Conservation (phyloP, 495 filamentous ascomycete species). For the Penicillium ucsense region DNA sequence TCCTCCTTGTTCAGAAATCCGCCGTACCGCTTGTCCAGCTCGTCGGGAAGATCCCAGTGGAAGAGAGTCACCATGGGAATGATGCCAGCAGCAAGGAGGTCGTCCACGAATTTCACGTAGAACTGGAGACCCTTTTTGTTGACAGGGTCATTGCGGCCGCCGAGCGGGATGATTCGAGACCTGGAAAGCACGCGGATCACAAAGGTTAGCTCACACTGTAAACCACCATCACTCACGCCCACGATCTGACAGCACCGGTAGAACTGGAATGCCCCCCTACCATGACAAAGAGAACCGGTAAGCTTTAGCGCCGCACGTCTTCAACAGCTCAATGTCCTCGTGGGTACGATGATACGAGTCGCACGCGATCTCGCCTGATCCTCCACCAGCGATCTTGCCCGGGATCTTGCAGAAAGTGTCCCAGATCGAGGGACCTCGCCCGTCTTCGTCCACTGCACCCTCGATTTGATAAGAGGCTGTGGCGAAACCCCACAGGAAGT, state of each 20-base stretch:
- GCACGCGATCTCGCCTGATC: conserved; percentile 59
- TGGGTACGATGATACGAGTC: conserved; percentile 66
- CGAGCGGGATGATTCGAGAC: conserved; percentile 60
- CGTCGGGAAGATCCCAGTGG: conserved; percentile 47
- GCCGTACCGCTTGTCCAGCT: conserved; percentile 41
- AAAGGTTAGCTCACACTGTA: neutral
- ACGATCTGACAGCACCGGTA: too few species aligned
- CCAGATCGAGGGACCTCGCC: conserved; percentile 67
- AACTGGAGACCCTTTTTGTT: conserved; percentile 40
- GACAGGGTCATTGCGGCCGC: conserved; percentile 37
- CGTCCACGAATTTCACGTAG: conserved; percentile 41
- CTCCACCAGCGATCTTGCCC: conserved; percentile 64
- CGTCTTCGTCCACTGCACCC: conserved; percentile 56
- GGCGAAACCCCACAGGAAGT: conserved; percentile 77
- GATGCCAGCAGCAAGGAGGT: conserved; percentile 40
- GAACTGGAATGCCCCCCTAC: conserved; percentile 16
- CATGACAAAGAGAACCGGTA: conserved; percentile 74
- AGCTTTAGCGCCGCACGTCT: conserved; percentile 49
- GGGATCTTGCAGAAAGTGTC: conserved; percentile 65
- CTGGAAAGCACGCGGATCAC: conserved; percentile 15
- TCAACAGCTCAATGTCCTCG: conserved; percentile 66
- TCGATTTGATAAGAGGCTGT: conserved; percentile 78
- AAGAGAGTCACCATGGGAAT: conserved; percentile 42
- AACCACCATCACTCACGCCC: too few species aligned
- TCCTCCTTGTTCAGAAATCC: conserved; percentile 43